Base-by-base conservation (phyloP, 2,329 filamentous ascomycete genomes). In the Diaporthe vaccinii region DNA sequence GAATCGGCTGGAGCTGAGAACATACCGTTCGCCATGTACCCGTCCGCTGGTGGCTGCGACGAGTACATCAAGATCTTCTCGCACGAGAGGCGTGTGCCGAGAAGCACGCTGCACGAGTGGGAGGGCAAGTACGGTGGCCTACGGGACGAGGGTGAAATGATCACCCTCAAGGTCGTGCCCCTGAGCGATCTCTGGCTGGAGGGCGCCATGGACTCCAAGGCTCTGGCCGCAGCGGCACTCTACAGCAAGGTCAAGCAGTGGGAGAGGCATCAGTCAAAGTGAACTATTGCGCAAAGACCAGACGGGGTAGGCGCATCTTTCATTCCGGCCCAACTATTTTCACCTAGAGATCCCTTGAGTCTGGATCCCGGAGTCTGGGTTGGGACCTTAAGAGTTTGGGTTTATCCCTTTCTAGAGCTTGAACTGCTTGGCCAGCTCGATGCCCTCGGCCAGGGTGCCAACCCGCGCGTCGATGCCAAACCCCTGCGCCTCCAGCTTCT, bases 391-490 rank as follows among this genome's bases (percentile, higher is more conserved):
- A 20, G n/a, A 44, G 3, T n/a, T 4, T 3, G 25, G 25, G 17
- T 14, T 44, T 5, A 12, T 20, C 25, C n/a, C 15, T 7, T n/a
- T 25, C 74, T 76, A 87, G 34, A 89, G 80, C 78, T 85, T 86
- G 74, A 89, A 86, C 77, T 84, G 84, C 85, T 91, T 93, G 28
- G 93, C 93, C 77, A 95, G 84, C 81, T 96, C 91, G 76, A 96
- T 92, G 0, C 94, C 94, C 82, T 96, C 94, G 0, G 94, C 94
- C 61, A 96, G 84, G 7, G 93, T 94, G 1, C 93, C 94, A 2
- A 96, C 92, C 53, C 94, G 87, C 8, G 94, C 94, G 83, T 97
- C 94, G 78, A 97, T 94, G 1, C 93, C 94, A 82, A 90, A 95
- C 0, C 94, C 94, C 77, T 95, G 86, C 2, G 85, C 85, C 80